Conservation (phyloP, 73 alveolate genomes). For the Paramecium tetraurelia region DNA sequence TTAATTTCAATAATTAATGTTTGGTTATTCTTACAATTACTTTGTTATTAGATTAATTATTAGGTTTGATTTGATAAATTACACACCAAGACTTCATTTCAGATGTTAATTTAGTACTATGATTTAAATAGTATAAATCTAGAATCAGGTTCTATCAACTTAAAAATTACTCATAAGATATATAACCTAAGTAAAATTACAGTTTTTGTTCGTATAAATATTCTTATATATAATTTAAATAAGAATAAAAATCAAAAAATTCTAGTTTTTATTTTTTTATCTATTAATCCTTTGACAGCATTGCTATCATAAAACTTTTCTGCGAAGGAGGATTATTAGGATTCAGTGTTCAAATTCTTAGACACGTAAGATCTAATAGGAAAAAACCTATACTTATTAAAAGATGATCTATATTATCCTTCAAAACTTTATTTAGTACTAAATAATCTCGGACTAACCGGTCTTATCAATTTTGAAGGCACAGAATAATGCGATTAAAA, state of each 20-base stretch:
- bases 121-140: too few relatives aligned
- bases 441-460: not conserved
- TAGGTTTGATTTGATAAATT: too few relatives aligned
- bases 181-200: too few relatives aligned
- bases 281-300: not conserved
- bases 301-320: not conserved
- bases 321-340: not conserved
- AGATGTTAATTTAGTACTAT: too few relatives aligned
- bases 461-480: not conserved
- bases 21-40: too few relatives aligned
- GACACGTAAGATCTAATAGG: not conserved
- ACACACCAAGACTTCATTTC: too few relatives aligned
- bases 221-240: not conserved
- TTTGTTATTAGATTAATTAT: too few relatives aligned
- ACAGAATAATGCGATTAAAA: not conserved
- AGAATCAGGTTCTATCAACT: too few relatives aligned
- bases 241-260: not conserved
- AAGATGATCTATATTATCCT: not conserved
- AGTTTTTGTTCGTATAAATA: too few relatives aligned
- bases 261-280: not conserved
- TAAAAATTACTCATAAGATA: too few relatives aligned
- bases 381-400: not conserved
- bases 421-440: conserved; percentile 2
- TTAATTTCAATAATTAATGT: too few relatives aligned
- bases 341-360: not conserved